Base-by-base conservation (phyloP, 306 rosid species). In the Alnus glutinosa region DNA sequence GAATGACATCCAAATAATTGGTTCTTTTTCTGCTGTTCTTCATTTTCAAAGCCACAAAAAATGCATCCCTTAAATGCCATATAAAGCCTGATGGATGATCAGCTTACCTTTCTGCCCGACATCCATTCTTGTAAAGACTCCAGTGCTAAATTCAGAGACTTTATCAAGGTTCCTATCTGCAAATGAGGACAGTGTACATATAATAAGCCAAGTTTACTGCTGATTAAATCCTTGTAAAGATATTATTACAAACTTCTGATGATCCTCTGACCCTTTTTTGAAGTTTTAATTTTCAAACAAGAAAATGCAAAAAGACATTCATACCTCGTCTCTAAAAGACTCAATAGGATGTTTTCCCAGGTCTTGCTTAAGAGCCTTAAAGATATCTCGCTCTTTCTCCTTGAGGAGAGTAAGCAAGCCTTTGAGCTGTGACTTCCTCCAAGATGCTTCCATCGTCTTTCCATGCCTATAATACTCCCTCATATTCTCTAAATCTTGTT, bases 251-350 rank as follows among this genome's bases (percentile, higher is more conserved):
- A 52, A 4, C 3, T 15, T 52, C 5, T 15, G 19, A 52, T 52
- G 3, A 52, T 52, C 15, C 8, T 52, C 58, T 15, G 15, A 52
- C 7, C 58, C 58, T 49, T 4, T 52, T 16, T 14, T 13, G 8
- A 15, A 52, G 19, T 52, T 52, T 15, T 15, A 10, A 15, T 3
- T n/a, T 42, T 5, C 15, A 28, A 5, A 19, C 15, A 42, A 6
- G 30, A 1, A 3, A 58, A 13, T 3, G 2, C 18, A 5, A 58
- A 0, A 69, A 16, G 71, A 3, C 48, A 66, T 13, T 30, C 3
- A 19, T 48, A 88, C 97, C 97, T 92, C 96, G 28, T 92, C 97
- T 85, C 96, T 89, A 37, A 78, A 92, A 74, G 97, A 88, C 75
- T 92, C 97, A n/a, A 81, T 79, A 4, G 71, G 87, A 79, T 88